Evolutionary conservation across 164 flowering plant species (phyloP), one percentile per base, ranked within the genome.

Genomic region (Vitis vinifera): DNA sequence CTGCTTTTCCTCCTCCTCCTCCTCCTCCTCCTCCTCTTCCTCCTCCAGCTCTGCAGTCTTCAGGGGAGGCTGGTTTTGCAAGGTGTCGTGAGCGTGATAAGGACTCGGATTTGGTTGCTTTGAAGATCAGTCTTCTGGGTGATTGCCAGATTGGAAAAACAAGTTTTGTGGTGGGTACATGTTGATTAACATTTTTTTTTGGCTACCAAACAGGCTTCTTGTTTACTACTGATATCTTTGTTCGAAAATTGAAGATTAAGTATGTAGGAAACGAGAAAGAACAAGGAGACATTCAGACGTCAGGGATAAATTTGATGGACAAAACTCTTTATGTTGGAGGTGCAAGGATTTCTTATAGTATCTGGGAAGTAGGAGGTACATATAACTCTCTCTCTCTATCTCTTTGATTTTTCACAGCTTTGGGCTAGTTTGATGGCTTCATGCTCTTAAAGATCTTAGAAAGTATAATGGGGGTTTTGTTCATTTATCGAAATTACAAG

Each of bases 71-170:
- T 0, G 44, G 44, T 23, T 23, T 23, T 23, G 9, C 58, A 6
- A 3, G 5, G 47, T 4, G 19, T 4, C 62, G 1, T 47, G 31
- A 23, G 37, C 62, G 31, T 51, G 48, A 15, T 10, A 44, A 17
- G 10, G 78, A 80, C 19, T 63, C 80, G 0, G 84, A 83, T 75
- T 68, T 81, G 75, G 87, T 83, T 19, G 23, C 67, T 51, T 58
- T 83, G 82, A 83, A 83, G 78, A 83, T 83, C 72, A 70, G 79
- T 49, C 73, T 83, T 13, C 58, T 83, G 72, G 87, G 87, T n/a
- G 87, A 83, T 73, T 47, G 69, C 59, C 72, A 73, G 14, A 83
- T 75, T 37, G 87, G 87, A 12, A 83, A 83, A 62, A 81, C 87
- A 15, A 81, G 83, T 48, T 83, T 83, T 59, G n/a, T 81, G 82